Percentiles rank a stretch among this genome's conserved stretches.
Evolutionary conservation across 345 rosid genomes (phyloP).

Genomic region (Lepidium aucheri): DNA sequence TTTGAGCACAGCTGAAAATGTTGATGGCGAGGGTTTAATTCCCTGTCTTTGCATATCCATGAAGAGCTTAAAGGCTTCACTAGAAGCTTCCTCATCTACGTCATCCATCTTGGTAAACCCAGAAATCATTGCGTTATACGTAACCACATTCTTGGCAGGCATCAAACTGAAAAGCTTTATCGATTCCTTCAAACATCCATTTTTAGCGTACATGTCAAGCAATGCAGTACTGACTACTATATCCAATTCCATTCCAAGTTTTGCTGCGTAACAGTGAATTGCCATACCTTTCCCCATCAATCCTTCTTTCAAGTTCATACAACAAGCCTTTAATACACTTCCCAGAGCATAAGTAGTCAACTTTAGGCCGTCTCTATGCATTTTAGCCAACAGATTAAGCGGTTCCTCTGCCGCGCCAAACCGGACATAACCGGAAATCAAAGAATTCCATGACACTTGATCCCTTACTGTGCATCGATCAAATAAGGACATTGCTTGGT

Average conservation of each 20-base stretch:
- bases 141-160: slow-evolving; percentile 39
- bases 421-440: slow-evolving; percentile 41
- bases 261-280: slow-evolving; percentile 34
- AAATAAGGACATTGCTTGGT: slow-evolving; percentile 38
- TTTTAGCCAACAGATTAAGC: slow-evolving; percentile 28
- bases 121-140: slow-evolving; percentile 47
- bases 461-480: slow-evolving; percentile 33
- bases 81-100: slow-evolving; percentile 18
- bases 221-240: slow-evolving; percentile 43
- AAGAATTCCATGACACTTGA: slow-evolving; percentile 43
- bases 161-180: slow-evolving; percentile 26
- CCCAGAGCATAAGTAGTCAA: slow-evolving; percentile 37
- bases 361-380: slow-evolving; percentile 34
- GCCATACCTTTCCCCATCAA: slow-evolving; percentile 30
- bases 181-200: slow-evolving; percentile 31
- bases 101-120: slow-evolving; percentile 31
- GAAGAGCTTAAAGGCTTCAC: slow-evolving; percentile 35
- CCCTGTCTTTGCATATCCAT: slow-evolving; percentile 36
- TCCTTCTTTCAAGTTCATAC: slow-evolving; percentile 18
- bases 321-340: slow-evolving; percentile 42
- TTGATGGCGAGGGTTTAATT: slow-evolving; percentile 35
- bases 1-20: slow-evolving; percentile 45
- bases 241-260: slow-evolving; percentile 38
- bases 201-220: slow-evolving; percentile 46
- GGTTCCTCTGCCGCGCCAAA: slow-evolving; percentile 33